These are phyloP conservation scores for Ilex asprella DNA, from an alignment of 257 asterid genomes.

Conservation along the genomic window DNA sequence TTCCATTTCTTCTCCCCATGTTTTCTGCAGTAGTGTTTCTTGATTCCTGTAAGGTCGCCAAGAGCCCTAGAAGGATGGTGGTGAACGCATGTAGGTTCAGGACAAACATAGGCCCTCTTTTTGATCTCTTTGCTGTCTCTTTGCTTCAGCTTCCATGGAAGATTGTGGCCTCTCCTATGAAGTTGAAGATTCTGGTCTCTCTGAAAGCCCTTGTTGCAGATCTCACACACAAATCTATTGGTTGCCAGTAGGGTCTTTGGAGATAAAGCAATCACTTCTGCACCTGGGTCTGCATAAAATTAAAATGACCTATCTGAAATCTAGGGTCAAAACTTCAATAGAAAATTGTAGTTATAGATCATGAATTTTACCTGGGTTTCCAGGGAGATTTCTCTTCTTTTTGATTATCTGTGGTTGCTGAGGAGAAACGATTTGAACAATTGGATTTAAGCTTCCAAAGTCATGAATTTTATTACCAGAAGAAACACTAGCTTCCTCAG, in stretches of 20 bases:
- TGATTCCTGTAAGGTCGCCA: constrained; percentile 81
- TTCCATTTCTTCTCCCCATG: constrained; percentile 94
- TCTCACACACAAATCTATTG: constrained; percentile 70
- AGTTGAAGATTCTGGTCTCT: constrained; percentile 87
- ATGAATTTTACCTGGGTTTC: constrained; percentile 57
- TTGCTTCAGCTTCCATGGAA: constrained; percentile 88
- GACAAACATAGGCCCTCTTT: constrained; percentile 75
- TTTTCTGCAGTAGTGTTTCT: constrained; percentile 76
- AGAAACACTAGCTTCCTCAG: constrained; percentile 47
- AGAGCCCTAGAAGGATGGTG: constrained; percentile 77
- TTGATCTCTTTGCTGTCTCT: constrained; percentile 48
- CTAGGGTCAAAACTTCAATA: neutral
- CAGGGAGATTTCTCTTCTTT: constrained; percentile 81
- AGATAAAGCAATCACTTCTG: constrained; percentile 77
- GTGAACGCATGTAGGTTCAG: constrained; percentile 67
- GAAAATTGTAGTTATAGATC: neutral
- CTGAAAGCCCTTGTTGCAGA: constrained; percentile 84
- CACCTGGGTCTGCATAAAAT: constrained; percentile 57
- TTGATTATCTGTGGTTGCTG: constrained; percentile 42
- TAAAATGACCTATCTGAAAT: too few relatives aligned
- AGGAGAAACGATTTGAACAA: constrained; percentile 25
- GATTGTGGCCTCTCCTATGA: constrained; percentile 79
- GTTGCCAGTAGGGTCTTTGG: constrained; percentile 67
- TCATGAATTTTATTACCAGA: constrained; percentile 45
- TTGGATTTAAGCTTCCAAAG: constrained; percentile 33